These are phyloP conservation scores for Tricholoma hemisulphureum DNA, from an alignment of 768 basidiomycete genomes.

Conservation along the genomic window DNA sequence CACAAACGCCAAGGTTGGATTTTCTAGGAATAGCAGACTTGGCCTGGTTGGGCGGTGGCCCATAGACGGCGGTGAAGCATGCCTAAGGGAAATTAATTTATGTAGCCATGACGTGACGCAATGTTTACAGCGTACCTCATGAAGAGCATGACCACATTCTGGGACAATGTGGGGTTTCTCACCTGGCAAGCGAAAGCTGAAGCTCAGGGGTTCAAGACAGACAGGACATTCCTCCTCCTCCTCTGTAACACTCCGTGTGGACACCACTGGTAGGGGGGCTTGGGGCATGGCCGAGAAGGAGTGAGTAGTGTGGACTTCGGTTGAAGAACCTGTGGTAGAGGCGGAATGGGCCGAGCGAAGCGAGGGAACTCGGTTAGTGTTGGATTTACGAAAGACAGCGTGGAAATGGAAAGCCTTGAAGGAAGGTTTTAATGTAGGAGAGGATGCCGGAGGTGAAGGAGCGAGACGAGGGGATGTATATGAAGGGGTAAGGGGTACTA, in stretches of 20 bases:
- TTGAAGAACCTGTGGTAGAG: conserved; percentile 36
- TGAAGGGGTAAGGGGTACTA: conserved; percentile 48
- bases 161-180: conserved; percentile 98
- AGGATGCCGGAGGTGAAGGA: conserved; percentile 31
- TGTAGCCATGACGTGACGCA: conserved; percentile 6
- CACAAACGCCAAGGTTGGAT: conserved; percentile 90
- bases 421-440: conserved; percentile 20
- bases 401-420: conserved; percentile 52
- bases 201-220: conserved; percentile 92
- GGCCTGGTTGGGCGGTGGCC: conserved; percentile 67
- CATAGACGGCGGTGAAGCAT: conserved; percentile 96
- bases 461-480: conserved; percentile 40
- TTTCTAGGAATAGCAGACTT: conserved; percentile 59
- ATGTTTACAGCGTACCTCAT: conserved; percentile 57
- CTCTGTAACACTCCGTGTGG: conserved; percentile 53
- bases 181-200: conserved; percentile 88
- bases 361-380: conserved; percentile 43
- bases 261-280: conserved; percentile 71
- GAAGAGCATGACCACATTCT: conserved; percentile 97
- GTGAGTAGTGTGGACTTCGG: conserved; percentile 43
- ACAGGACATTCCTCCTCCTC: conserved; percentile 94
- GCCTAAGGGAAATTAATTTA: conserved; percentile 49
- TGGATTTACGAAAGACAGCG: conserved; percentile 51
- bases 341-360: conserved; percentile 50
- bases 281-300: conserved; percentile 62